A percentile compares a stretch with the other conserved stretches of the same genome.
Evolutionary conservation across 2,329 filamentous ascomycete genomes (phyloP).

Genomic region (Hymenoscyphus scutula): DNA sequence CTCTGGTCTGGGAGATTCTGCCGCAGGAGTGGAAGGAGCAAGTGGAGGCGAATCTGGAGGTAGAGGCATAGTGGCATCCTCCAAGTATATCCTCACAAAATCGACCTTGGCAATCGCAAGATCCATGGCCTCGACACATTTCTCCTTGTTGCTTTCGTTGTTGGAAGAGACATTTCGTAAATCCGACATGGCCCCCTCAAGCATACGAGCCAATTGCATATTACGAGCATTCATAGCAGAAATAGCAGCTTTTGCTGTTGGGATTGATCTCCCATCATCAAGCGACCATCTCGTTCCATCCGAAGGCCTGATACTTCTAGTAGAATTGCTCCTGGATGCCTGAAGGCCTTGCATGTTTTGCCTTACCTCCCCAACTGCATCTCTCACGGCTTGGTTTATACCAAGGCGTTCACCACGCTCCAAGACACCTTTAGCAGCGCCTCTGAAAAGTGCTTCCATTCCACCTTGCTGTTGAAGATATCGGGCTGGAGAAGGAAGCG

Average conservation of each 20-base stretch:
- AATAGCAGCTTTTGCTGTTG: constrained; percentile 40
- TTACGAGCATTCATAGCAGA: constrained; percentile 63
- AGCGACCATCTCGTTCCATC: constrained; percentile 33
- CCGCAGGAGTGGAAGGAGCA: constrained; percentile 2
- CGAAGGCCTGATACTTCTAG: constrained; percentile 24
- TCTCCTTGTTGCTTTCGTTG: constrained; percentile 42
- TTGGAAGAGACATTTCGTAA: constrained; percentile 59
- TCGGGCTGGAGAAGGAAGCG: constrained; percentile 34
- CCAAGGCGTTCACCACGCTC: constrained; percentile 73
- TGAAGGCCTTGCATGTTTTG: constrained; percentile 71
- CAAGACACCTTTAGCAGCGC: constrained; percentile 71
- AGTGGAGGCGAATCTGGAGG: constrained; percentile 33
- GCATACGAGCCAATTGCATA: constrained; percentile 62
- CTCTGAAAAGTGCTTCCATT: constrained; percentile 71
- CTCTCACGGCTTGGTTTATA: constrained; percentile 77
- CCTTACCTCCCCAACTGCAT: constrained; percentile 75
- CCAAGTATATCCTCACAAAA: constrained; percentile 61
- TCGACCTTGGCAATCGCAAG: constrained; percentile 61
- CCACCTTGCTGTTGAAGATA: constrained; percentile 50
- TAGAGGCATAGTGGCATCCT: constrained; percentile 54
- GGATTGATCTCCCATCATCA: constrained; percentile 31
- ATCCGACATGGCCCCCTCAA: constrained; percentile 63
- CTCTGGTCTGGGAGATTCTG: constrained; percentile 1
- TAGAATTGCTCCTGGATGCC: constrained; percentile 46
- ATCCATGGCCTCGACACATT: constrained; percentile 53